phyloP scores from a whole-genome alignment of 306 rosid genomes.

The Erythrophleum fordii region DNA sequence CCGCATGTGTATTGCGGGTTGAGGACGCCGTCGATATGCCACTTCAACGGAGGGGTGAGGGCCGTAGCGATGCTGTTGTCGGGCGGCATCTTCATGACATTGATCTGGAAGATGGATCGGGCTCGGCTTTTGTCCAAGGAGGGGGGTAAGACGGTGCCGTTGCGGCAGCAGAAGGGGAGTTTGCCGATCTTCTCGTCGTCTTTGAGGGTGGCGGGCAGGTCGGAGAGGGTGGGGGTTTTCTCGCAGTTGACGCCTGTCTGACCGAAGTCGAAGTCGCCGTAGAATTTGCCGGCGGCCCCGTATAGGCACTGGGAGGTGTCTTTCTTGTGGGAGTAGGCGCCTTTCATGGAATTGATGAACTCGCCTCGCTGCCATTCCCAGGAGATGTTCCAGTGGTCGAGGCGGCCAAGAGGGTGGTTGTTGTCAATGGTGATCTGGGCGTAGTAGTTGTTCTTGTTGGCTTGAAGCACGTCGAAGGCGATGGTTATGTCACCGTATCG shows the following conservation, averaged over 20 bases:
- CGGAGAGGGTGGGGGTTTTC: constrained; percentile 64
- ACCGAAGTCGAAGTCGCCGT: constrained; percentile 69
- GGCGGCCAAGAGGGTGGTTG: constrained; percentile 75
- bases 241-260: constrained; percentile 65
- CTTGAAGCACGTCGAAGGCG: constrained; percentile 67
- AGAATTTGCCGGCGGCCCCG: constrained; percentile 59
- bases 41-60: constrained; percentile 70
- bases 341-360: constrained; percentile 72
- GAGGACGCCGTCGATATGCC: constrained; percentile 66
- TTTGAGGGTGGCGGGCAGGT: constrained; percentile 66
- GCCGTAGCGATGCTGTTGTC: constrained; percentile 63
- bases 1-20: constrained; percentile 75
- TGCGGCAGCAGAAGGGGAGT: constrained; percentile 74
- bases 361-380: constrained; percentile 92
- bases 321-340: constrained; percentile 62
- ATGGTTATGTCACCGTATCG: constrained; percentile 69
- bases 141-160: constrained; percentile 71
- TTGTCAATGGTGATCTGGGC: constrained; percentile 78
- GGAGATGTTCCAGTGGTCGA: constrained; percentile 86
- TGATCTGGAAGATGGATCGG: constrained; percentile 67
- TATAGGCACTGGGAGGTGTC: constrained; percentile 64
- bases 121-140: constrained; percentile 61
- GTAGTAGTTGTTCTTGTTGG: constrained; percentile 57
- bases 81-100: constrained; percentile 78
- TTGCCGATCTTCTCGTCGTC: constrained; percentile 71